Percentiles rank a stretch among this genome's conserved stretches.
Conservation (phyloP, 768 basidiomycete species). For the Leccinum incarnatum region DNA sequence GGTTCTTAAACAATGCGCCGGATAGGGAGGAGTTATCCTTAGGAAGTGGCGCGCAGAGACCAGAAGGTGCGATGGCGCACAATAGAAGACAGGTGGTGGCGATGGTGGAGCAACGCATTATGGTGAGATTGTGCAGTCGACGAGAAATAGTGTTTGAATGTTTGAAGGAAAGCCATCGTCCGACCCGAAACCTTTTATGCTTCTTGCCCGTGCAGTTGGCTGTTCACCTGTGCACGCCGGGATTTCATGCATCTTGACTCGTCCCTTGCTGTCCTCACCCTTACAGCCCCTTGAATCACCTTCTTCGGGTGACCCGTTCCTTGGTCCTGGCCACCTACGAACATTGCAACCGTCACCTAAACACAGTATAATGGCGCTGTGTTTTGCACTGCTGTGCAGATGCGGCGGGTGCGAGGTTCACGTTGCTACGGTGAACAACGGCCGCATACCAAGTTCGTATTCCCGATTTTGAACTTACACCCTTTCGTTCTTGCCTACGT, state of each 20-base stretch:
- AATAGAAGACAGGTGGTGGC: conserved; percentile 11
- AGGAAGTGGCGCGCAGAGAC: conserved; percentile 16
- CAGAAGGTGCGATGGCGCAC: conserved; percentile 13
- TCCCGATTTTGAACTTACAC: background rate
- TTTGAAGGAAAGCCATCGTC: background rate
- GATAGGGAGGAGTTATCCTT: background rate
- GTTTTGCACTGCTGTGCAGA: conserved; percentile 9
- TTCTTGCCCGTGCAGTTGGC: background rate
- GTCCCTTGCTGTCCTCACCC: background rate
- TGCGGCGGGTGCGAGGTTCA: conserved; percentile 1
- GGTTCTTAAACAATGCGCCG: conserved; percentile 18
- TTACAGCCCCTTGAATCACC: conserved; percentile 1
- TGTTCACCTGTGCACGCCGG: conserved; percentile 11
- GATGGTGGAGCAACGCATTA: conserved; percentile 14
- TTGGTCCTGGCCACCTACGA: conserved; percentile 1
- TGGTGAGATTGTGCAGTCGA: conserved; percentile 6
- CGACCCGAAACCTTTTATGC: conserved; percentile 13
- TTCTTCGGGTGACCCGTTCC: background rate
- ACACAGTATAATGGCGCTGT: background rate
- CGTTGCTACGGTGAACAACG: conserved; percentile 3
- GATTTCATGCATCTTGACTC: background rate
- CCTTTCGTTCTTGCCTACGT: background rate
- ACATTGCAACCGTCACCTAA: background rate
- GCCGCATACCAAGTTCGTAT: background rate
- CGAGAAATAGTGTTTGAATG: background rate